Evolutionary conservation across 192 early-diverging fungal genomes (phyloP), one percentile per base, ranked within the genome.

Genomic region (Gaertneriomyces sp.): DNA sequence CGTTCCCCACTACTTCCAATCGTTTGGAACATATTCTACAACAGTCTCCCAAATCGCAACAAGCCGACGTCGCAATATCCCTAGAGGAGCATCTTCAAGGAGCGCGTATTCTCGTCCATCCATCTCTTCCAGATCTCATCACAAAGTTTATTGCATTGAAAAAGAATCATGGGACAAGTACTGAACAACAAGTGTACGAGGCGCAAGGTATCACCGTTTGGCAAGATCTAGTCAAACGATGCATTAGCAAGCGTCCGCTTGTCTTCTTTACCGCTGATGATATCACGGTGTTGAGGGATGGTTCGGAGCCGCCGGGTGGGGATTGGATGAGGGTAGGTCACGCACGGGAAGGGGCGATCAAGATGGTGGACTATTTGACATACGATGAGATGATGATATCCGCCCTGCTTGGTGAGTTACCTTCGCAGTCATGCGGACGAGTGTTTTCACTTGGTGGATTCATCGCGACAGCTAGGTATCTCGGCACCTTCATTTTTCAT

Each of bases 321-420:
- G 58, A 60, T 6, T 74, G 68, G 72, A 12, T 52, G 20, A 56
- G 16, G 6, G 69, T 62, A 11, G 56, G 64, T 0, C 19, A 49
- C 7, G 65, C 54, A 11, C 7, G 17, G 6, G 47, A 54, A n/a
- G 61, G 10, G 12, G 38, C 25, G 25, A 16, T 76, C 8, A 25
- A 20, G 42, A 58, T 76, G 39, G 38, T 16, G 19, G 66, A 74
- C 25, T 76, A 74, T 62, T 46, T 76, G 25, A 51, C 71, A 6
- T 76, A 76, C 47, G 75, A 74, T 12, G 75, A 76, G 61, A 76
- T 76, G 66, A 40, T 40, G 0, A 16, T 76, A 1, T 62, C 75
- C 4, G 75, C 75, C 7, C 50, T 70, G 12, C 20, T 76, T 6
- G 71, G 25, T 33, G 25, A 33, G 25, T 33, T 33, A 33, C 25